Base-by-base conservation (phyloP, 257 asterid genomes). In the Nyctanthes arbortristis region DNA sequence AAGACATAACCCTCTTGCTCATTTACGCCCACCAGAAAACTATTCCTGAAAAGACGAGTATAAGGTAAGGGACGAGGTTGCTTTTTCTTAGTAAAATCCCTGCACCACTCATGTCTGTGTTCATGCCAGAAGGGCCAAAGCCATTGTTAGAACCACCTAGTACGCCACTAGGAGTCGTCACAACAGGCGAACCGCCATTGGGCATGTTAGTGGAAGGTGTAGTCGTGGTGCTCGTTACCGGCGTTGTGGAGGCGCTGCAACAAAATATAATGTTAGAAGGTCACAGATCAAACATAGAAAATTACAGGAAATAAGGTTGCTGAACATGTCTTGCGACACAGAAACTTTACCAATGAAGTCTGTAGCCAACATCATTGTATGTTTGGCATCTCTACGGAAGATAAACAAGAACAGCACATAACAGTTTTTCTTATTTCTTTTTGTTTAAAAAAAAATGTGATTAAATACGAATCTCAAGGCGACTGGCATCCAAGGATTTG, bases 71-170 rank as follows among this genome's bases (percentile, higher is more conserved):
- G 29, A 70, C 18, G 29, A 62, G 27, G 34, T 6, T 52, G 43
- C 3, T 28, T 22, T 60, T 59, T 40, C 47, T 79, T 8, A 43
- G 64, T 31, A 61, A 12, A 18, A 57, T 65, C 40, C 57, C 76
- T 3, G 71, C 91, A 1, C 29, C 58, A 25, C 68, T 79, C 2
- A 63, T 61, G 32, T 85, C 83, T 1, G 71, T 77, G 72, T 80
- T 78, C 9, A 73, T 49, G 6, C 85, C 85, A 1, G 90, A 32
- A 4, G 88, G 82, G 6, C 85, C 84, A 24, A 85, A 40, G 9
- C 87, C 82, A 7, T 30, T 82, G 74, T 70, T 79, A 13, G 39
- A n/a, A n/a, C 91, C 84, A 57, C 88, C 87, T 3, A 75, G 22
- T 4, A 35, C 36, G 11, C 85, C 84, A 0, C 43, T 22, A 0